A percentile compares a stretch with the other conserved stretches of the same genome.
Conservation (phyloP, 1,139 yeast species). For the Candida albicans region DNA sequence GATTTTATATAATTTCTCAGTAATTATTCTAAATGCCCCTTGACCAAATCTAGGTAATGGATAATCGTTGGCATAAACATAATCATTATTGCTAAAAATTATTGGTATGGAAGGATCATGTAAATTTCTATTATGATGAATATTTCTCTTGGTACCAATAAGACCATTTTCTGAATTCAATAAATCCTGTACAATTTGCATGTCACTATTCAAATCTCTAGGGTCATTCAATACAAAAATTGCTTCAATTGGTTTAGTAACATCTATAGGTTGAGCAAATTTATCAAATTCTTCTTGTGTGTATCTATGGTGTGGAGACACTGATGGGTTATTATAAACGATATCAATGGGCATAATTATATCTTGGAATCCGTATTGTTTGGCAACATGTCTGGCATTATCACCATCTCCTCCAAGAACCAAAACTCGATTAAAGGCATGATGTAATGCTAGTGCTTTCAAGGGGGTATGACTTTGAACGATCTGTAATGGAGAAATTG, state of each 20-base stretch:
- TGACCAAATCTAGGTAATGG: constrained; percentile 83
- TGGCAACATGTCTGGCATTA: constrained; percentile 68
- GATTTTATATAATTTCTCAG: constrained; percentile 63
- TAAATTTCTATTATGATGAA: constrained; percentile 13
- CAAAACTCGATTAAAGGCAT: constrained; percentile 58
- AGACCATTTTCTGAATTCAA: constrained; percentile 63
- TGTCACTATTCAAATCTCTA: constrained; percentile 83
- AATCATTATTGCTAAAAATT: constrained; percentile 82
- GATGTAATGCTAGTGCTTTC: constrained; percentile 51
- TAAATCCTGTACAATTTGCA: constrained; percentile 75
- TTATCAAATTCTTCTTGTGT: constrained; percentile 45
- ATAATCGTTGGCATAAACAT: constrained; percentile 89
- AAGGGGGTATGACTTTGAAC: constrained; percentile 94
- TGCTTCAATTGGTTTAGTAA: constrained; percentile 62
- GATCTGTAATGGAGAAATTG: constrained; percentile 62
- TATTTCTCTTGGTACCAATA: constrained; percentile 59
- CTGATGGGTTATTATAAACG: constrained; percentile 52
- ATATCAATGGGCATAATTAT: constrained; percentile 80
- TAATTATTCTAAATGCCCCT: constrained; percentile 75
- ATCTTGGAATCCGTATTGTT: constrained; percentile 74
- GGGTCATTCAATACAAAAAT: constrained; percentile 89
- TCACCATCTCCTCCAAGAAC: constrained; percentile 86
- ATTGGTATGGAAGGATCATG: constrained; percentile 70
- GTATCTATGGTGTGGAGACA: constrained; percentile 74
- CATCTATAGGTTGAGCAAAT: constrained; percentile 38